These are phyloP conservation scores for Trichoderma breve DNA, from an alignment of 2,329 filamentous ascomycete genomes.

Conservation along the genomic window DNA sequence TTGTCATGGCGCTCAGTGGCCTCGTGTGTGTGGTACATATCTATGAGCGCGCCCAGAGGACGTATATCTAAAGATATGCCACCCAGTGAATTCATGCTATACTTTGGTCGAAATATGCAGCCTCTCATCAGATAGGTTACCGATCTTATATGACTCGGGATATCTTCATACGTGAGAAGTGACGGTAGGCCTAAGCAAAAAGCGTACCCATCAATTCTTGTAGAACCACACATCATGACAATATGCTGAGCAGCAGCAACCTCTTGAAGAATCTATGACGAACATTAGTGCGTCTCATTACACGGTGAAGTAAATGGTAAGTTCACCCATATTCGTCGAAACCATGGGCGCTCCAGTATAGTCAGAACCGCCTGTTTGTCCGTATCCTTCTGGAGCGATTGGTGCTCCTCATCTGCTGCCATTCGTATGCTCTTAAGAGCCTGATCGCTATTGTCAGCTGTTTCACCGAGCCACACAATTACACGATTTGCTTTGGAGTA, in stretches of 20 bases:
- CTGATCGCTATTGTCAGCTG: not conserved
- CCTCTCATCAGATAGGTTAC: conserved; percentile 14
- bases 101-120: conserved; percentile 7
- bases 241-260: conserved; percentile 21
- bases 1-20: conserved; percentile 26
- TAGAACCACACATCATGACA: conserved; percentile 12
- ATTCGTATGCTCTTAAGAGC: not conserved
- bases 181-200: conserved; percentile 15
- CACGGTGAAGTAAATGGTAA: not conserved
- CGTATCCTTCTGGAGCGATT: too few species aligned
- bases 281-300: not conserved
- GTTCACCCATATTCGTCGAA: conserved; percentile 10
- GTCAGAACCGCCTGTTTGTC: not conserved
- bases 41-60: conserved; percentile 9
- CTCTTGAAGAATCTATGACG: conserved; percentile 17
- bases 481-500: conserved; percentile 18
- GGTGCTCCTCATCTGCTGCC: not conserved
- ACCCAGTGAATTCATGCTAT: not conserved
- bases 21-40: conserved; percentile 19
- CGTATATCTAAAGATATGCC: conserved; percentile 27
- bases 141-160: conserved; percentile 6
- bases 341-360: conserved; percentile 5
- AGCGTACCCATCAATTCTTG: conserved; percentile 16
- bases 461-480: conserved; percentile 14
- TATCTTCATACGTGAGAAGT: not conserved